phyloP scores from a whole-genome alignment of 148 eudicot genomes.

The Rhododendron simsii region DNA sequence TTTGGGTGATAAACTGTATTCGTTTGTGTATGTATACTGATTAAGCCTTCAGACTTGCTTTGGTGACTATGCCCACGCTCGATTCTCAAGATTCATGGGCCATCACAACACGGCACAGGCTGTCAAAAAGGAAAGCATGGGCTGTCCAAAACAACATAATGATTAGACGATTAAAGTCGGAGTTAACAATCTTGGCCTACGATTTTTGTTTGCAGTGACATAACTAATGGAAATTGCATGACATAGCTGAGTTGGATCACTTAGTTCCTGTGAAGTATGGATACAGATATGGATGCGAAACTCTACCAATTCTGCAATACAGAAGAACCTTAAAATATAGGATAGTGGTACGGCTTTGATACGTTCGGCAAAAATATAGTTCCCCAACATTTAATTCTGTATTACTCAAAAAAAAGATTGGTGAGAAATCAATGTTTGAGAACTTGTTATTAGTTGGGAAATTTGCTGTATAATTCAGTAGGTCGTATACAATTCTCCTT shows the following conservation, averaged over 20 bases:
- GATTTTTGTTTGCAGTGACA: background rate
- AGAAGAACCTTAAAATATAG: background rate
- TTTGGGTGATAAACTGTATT: background rate
- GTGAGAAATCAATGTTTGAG: background rate
- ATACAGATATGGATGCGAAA: background rate
- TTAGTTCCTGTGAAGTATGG: background rate
- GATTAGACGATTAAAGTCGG: background rate
- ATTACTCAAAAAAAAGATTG: background rate
- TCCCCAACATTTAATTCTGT: background rate
- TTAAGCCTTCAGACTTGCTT: background rate
- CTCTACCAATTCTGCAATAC: background rate
- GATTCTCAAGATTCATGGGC: background rate
- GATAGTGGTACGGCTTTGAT: background rate
- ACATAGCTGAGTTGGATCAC: background rate
- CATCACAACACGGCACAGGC: background rate
- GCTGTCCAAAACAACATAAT: background rate
- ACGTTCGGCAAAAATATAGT: background rate
- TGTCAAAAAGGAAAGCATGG: background rate
- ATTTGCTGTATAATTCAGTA: background rate
- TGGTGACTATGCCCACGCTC: background rate
- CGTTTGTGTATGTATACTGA: background rate
- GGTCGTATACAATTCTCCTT: background rate
- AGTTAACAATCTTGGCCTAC: background rate
- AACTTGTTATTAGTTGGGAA: background rate
- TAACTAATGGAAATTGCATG: background rate